Evolutionary conservation across 345 rosid species (phyloP), one percentile per base, ranked within the genome.

Genomic region (Acer saccharum): DNA sequence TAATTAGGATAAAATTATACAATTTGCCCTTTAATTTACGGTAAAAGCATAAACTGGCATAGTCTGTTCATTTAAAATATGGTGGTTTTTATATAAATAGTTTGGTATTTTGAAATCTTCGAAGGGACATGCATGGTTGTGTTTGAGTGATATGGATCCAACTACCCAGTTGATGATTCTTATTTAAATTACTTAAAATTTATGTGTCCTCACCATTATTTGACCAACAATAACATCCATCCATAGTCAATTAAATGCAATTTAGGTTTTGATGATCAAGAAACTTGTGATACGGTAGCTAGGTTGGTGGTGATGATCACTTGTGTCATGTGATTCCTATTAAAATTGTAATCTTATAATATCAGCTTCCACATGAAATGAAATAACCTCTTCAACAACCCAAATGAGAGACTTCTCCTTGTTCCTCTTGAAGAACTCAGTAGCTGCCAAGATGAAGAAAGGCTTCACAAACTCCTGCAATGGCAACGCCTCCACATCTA

Each of bases 391-490:
- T 12, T 29, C 65, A 43, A 43, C 66, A 6, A 20, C 21, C 32
- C 13, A n/a, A 79, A 90, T 91, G 94, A 93, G 86, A 82, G 93
- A 92, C 78, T 78, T 92, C 62, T 92, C 95, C 16, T 88, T 90
- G 46, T 83, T 89, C 71, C 85, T 89, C 83, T 86, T 91, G 76
- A 91, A 93, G 74, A 93, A 91, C 82, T 80, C 76, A 64, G 44
- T 90, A 1, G 91, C 88, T 16, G 78, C 93, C 65, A 89, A 85
- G 87, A 90, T 92, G 96, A 88, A 86, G 77, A 89, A 90, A 85
- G 86, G 92, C n/a, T 83, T 94, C 18, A 69, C 80, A 57, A 90
- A 83, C 29, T 86, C 89, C 32, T 92, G 96, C 84, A 85, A 81
- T 29, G 89, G 84, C 0, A 88, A 90, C 62, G 87, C 81, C 75